Evolutionary conservation across 2,329 filamentous ascomycete genomes (phyloP).

Genomic region (Ascochyta pisi): DNA sequence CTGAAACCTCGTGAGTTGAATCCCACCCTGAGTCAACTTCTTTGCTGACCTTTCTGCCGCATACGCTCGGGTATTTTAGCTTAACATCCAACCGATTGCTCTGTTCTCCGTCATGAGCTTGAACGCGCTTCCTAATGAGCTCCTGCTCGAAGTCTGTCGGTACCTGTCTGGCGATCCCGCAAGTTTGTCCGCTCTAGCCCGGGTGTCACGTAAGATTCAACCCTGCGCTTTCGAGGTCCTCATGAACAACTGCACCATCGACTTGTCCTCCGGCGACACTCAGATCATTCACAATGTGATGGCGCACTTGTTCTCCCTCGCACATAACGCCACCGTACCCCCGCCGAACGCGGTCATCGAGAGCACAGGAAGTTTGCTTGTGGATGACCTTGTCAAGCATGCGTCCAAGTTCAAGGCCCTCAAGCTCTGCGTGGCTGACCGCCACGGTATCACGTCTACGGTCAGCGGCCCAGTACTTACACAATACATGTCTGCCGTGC

Average conservation of each 20-base stretch:
- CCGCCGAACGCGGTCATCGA: too few relatives aligned
- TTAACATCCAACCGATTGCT: not conserved
- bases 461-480: too few relatives aligned
- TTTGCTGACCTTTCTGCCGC: too few relatives aligned
- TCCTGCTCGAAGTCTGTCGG: not conserved
- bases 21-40: too few relatives aligned
- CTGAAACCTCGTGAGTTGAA: too few relatives aligned
- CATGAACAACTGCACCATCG: not conserved
- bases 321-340: too few relatives aligned
- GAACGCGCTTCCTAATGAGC: not conserved
- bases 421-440: not conserved
- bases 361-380: not conserved
- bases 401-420: not conserved
- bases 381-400: not conserved
- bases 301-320: not conserved
- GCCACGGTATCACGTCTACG: too few relatives aligned
- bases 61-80: too few relatives aligned
- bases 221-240: not conserved
- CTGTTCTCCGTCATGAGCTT: not conserved
- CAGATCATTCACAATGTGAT: not conserved
- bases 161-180: not conserved
- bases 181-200: not conserved
- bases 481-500: too few relatives aligned
- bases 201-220: not conserved
- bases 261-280: not conserved